phyloP scores from a whole-genome alignment of 208 protist genomes.

The Vickermania ingenoplastis region DNA sequence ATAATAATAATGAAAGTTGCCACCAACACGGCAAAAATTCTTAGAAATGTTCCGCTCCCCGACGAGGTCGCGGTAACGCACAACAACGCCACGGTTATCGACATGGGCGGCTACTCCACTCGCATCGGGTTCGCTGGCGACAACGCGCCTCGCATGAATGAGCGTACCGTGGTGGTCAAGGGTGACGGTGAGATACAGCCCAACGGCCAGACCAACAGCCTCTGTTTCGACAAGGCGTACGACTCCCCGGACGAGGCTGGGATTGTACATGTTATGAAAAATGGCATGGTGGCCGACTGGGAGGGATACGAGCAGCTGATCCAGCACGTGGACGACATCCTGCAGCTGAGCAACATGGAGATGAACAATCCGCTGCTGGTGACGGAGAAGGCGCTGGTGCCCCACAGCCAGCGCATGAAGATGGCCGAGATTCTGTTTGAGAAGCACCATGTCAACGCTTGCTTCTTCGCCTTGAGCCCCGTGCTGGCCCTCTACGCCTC shows the following conservation, averaged over 20 bases:
- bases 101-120: slow-evolving; percentile 79
- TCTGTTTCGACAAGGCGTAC: slow-evolving; percentile 46
- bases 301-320: slow-evolving; percentile 80
- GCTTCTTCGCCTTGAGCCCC: slow-evolving; percentile 69
- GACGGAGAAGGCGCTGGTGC: slow-evolving; percentile 82
- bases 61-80: slow-evolving; percentile 75
- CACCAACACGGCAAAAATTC: slow-evolving; percentile 74
- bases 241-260: slow-evolving; percentile 11
- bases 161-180: slow-evolving; percentile 57
- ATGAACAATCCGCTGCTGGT: slow-evolving; percentile 71
- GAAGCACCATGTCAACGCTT: slow-evolving; percentile 42
- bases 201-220: slow-evolving; percentile 4
- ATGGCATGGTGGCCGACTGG: slow-evolving; percentile 74
- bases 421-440: slow-evolving; percentile 87
- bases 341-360: slow-evolving; percentile 47
- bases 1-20: slow-evolving; percentile 78
- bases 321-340: slow-evolving; percentile 50
- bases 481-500: slow-evolving; percentile 84
- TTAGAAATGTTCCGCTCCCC: slow-evolving; percentile 78
- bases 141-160: slow-evolving; percentile 62
- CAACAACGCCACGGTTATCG: slow-evolving; percentile 71
- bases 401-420: slow-evolving; percentile 69
- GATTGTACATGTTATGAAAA: slow-evolving; percentile 35
- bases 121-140: slow-evolving; percentile 82
- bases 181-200: background rate